phyloP scores from a whole-genome alignment of 148 eudicot genomes.

The Vaccinium vitisidaea region DNA sequence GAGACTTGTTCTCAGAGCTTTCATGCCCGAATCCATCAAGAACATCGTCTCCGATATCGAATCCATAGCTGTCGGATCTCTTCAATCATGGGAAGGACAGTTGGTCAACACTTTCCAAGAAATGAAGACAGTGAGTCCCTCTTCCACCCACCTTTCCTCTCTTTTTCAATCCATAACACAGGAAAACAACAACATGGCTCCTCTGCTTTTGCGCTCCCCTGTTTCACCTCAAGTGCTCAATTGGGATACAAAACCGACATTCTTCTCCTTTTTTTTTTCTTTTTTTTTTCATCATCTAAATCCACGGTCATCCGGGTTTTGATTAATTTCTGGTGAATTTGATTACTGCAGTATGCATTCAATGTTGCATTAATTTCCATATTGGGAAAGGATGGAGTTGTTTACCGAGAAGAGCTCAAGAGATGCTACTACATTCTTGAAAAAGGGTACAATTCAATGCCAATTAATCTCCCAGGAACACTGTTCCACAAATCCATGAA shows the following conservation, averaged over 20 bases:
- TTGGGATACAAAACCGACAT: neutral
- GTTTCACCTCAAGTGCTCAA: conserved; percentile 7
- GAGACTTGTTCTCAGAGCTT: conserved; percentile 72
- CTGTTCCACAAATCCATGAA: conserved; percentile 89
- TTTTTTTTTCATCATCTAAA: too few species aligned
- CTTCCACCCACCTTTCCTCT: neutral
- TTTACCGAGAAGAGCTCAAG: conserved; percentile 80
- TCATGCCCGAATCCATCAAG: conserved; percentile 68
- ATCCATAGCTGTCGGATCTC: conserved; percentile 44
- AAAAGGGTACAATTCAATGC: conserved; percentile 95
- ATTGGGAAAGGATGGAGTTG: conserved; percentile 73
- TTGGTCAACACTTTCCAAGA: conserved; percentile 75
- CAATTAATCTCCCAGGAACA: conserved; percentile 88
- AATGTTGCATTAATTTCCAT: conserved; percentile 88
- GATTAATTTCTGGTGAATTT: conserved; percentile 16
- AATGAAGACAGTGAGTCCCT: conserved; percentile 68
- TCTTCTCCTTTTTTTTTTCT: neutral
- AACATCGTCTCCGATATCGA: conserved; percentile 58
- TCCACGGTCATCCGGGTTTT: conserved; percentile 20
- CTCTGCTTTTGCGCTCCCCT: conserved; percentile 21
- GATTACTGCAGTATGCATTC: conserved; percentile 74
- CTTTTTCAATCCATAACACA: conserved; percentile 13
- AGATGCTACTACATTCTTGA: conserved; percentile 80
- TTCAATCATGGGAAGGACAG: conserved; percentile 50
- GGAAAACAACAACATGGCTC: conserved; percentile 24